Base-by-base conservation (phyloP, 73 alveolate genomes). In the Loxodes magnus region DNA sequence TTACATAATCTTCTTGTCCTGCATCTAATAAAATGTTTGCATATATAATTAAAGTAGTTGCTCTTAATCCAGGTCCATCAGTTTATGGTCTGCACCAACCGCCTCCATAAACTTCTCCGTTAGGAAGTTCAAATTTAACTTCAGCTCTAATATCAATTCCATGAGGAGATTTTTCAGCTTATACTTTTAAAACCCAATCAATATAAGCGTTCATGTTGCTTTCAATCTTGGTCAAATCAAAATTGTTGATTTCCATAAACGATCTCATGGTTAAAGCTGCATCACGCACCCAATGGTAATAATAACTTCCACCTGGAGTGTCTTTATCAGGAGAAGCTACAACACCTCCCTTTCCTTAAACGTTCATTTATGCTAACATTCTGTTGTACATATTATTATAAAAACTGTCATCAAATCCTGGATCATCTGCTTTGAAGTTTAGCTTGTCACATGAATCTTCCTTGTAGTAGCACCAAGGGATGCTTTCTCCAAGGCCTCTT, bases 1-100 rank as follows among this genome's bases (percentile, higher is more conserved):
- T 52, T 24, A 33, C 65, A 15, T 23, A 19, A 20, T 34, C 59
- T 7, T 3, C 58, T 14, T 34, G 16, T 17, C 58, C 57, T 33
- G 17, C 23, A 16, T 30, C 19, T 33, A 52, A 15, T 19, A 52
- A 35, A 50, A 33, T 10, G 21, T 9, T 30, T 2, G 70, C 75
- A 9, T 36, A 62, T 9, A 43, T 39, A 57, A 49, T 34, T 24
- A 34, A 22, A 5, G 70, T 35, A 37, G 26, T 17, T 42, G 75
- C 28, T 23, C 75, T 59, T 20, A 62, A 57, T 2, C 36, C 59
- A 10, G 75, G 75, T 4, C 51, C 75, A 17, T 62, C 75, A 21
- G 29, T 62, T 30, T 62, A 67, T 2, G 75, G 75, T n/a, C 75
- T 54, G 43, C 75, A 62, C 75, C 75, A 62, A 31, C 59, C 71